Base-by-base conservation (phyloP, 164 flowering plant species). In the Dillenia suffruticosa region DNA sequence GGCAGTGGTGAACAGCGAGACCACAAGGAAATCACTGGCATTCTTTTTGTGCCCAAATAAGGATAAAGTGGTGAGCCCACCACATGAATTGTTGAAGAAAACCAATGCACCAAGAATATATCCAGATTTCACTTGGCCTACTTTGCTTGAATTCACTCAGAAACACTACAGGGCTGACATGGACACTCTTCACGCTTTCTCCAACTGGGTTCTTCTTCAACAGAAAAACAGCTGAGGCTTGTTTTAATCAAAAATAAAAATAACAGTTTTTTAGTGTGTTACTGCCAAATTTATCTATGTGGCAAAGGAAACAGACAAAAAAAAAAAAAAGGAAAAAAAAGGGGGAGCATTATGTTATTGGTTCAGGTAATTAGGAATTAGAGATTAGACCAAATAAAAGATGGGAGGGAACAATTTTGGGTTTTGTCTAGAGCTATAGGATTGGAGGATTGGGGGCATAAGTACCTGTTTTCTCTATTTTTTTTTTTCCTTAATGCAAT, bases 141-240 rank as follows among this genome's bases (percentile, higher is more conserved):
- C 69, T 51, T 66, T 90, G 12, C 83, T 83, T 2, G 84, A 84
- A 46, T 90, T 88, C 71, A 90, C 97, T 0, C 94, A 90, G 70
- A 88, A 86, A 74, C 89, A 88, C 66, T 85, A 90, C 79, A 82
- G 94, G 63, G 87, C 94, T 50, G 94, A 90, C 69, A 80, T 81
- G 84, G 86, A 77, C 26, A 90, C 94, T 0, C 85, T 90, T 12
- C 70, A 78, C 46, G 71, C 49, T 9, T 90, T 90, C 84, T 58
- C 92, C 9, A 66, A 76, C 12, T 88, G 97, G 97, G 40, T 32
- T 32, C 40, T 32, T 32, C 64, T 85, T 69, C 79, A 77, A 54
- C 76, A 67, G 48, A 51, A 58, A 72, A 52, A 44, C 12, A 62
- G 45, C 45, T 9, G 54, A 24, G 26, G 40, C 52, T n/a, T 24